Evolutionary conservation across 768 basidiomycete species (phyloP), one percentile per base, ranked within the genome.

Genomic region (Lentinula raphanica): DNA sequence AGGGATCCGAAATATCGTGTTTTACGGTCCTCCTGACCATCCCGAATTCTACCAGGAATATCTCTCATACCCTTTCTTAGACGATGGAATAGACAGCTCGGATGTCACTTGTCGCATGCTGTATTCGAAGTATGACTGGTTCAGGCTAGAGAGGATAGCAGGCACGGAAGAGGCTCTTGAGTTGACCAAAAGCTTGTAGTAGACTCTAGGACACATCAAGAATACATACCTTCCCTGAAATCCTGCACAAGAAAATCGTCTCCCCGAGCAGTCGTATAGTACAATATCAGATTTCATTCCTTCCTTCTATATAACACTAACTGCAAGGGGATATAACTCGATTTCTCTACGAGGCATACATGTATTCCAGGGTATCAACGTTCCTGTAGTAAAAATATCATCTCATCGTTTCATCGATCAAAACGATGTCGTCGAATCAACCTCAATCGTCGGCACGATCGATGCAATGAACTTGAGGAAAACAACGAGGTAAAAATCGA

Each of bases 391-490:
- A 45, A 44, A 50, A 46, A 12, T 25, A 35, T 50, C 48, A 23
- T 57, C 53, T 48, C 27, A 57, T 40, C 27, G 17, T 56, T 35
- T 28, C 15, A 42, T 39, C 35, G n/a, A 23, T 32, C 21, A 87
- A 71, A 87, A 85, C 45, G 85, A 78, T 21, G 92, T 89, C 49
- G 92, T 95, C 63, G 93, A 92, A 71, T 95, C 92, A 42, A 98
- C 94, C 75, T 98, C 96, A 69, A 98, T 98, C 49, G 95, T 97
- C n/a, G 94, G 95, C 44, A 97, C 93, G 71, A 97, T 96, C 54
- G 91, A 93, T 11, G 94, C 94, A 68, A 98, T 97, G 75, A 98
- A 98, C 81, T 98, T 99, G 77, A 98, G 84, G 84, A 98, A 98
- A 56, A 94, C 94, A 65, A 97, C 92, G 51, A 97, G 83, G 71